These are phyloP conservation scores for Heterobasidion annosum DNA, from an alignment of 1,284 basidiomycete species.

Conservation along the genomic window DNA sequence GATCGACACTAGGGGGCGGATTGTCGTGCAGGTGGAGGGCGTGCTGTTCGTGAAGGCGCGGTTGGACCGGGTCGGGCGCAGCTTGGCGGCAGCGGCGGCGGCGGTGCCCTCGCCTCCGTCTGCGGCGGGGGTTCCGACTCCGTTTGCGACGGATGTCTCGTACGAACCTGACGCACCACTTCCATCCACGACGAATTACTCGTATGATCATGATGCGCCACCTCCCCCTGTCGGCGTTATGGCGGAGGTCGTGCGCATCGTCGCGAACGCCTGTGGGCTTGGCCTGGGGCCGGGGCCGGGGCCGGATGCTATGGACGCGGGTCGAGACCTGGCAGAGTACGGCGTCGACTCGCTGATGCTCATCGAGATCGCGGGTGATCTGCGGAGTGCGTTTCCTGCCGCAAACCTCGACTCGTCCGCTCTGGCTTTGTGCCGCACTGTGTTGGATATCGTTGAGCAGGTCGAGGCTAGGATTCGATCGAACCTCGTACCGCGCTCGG, in stretches of 20 bases:
- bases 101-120: slow-evolving; percentile 3
- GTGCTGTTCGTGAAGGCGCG: slow-evolving; percentile 49
- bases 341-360: slow-evolving; percentile 51
- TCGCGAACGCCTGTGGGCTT: slow-evolving; percentile 37
- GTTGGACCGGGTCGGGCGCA: slow-evolving; percentile 35
- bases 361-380: slow-evolving; percentile 35
- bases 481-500: not conserved
- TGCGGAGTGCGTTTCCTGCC: slow-evolving; percentile 25
- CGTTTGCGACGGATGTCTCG: not conserved
- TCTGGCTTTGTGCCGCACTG: slow-evolving; percentile 27
- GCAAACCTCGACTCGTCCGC: slow-evolving; percentile 22
- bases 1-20: slow-evolving; percentile 16
- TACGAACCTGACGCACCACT: too few species aligned
- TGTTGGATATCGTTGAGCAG: slow-evolving; percentile 25
- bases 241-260: slow-evolving; percentile 20
- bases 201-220: not conserved
- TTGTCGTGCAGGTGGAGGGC: slow-evolving; percentile 46
- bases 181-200: too few species aligned
- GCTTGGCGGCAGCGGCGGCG: slow-evolving; percentile 29
- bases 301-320: slow-evolving; percentile 17
- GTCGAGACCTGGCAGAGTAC: slow-evolving; percentile 31
- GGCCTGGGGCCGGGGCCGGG: slow-evolving; percentile 25
- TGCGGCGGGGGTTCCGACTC: not conserved
- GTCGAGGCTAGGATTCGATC: slow-evolving; percentile 11
- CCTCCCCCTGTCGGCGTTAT: slow-evolving; percentile 6